phyloP scores from a whole-genome alignment of 306 rosid genomes.

The Geum urbanum region DNA sequence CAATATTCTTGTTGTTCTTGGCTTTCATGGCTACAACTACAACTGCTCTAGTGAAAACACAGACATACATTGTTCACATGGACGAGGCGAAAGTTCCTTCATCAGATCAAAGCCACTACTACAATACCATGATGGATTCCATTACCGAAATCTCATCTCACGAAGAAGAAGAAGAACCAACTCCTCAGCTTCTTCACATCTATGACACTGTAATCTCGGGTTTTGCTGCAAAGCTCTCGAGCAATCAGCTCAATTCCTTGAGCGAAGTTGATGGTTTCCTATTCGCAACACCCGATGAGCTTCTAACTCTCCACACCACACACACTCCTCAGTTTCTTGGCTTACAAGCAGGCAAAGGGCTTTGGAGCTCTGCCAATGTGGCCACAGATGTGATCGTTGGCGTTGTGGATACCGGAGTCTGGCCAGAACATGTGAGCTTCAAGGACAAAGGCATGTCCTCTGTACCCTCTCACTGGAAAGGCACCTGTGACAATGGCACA shows the following conservation, averaged over 20 bases:
- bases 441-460: conserved; percentile 40
- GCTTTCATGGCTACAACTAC: conserved; percentile 37
- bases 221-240: conserved; percentile 52
- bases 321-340: conserved; percentile 58
- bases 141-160: conserved; percentile 33
- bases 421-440: conserved; percentile 77
- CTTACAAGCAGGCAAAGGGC: conserved; percentile 40
- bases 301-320: conserved; percentile 57
- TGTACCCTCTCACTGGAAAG: conserved; percentile 62
- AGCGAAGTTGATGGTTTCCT: conserved; percentile 47
- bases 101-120: conserved; percentile 31
- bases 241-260: conserved; percentile 41
- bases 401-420: conserved; percentile 60
- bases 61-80: conserved; percentile 65
- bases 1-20: conserved; percentile 28
- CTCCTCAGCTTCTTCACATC: conserved; percentile 46
- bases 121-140: conserved; percentile 38
- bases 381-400: conserved; percentile 61
- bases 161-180: conserved; percentile 20
- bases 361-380: conserved; percentile 48
- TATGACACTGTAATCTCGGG: conserved; percentile 58
- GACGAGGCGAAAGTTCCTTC: conserved; percentile 46
- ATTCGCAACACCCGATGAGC: conserved; percentile 52
- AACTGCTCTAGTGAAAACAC: conserved; percentile 32
- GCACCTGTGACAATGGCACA: conserved; percentile 57